These are phyloP conservation scores for Alternaria consortialis DNA, from an alignment of 2,329 filamentous ascomycete genomes.

Conservation along the genomic window DNA sequence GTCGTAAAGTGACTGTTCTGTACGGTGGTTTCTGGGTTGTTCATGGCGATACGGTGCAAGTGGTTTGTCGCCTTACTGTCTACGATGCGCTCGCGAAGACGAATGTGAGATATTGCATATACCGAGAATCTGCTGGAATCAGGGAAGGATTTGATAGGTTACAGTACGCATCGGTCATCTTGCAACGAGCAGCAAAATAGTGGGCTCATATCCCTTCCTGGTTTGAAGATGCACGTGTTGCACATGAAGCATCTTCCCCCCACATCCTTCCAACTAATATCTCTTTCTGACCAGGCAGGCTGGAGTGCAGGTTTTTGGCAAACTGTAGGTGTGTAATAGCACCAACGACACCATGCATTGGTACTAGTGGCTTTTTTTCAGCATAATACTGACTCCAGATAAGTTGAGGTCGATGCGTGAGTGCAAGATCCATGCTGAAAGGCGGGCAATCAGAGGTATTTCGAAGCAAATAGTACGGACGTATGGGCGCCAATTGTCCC, in stretches of 20 bases:
- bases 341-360: not conserved
- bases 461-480: not conserved
- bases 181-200: not conserved
- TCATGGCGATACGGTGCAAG: not conserved
- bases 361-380: not conserved
- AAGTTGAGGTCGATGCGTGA: not conserved
- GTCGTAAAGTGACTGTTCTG: not conserved
- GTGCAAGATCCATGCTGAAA: not conserved
- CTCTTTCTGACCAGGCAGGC: constrained; percentile 1
- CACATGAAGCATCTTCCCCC: not conserved
- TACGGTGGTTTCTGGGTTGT: not conserved
- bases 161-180: not conserved
- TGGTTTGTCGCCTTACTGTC: not conserved
- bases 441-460: not conserved
- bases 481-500: constrained; percentile 1
- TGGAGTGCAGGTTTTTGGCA: not conserved
- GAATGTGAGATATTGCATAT: not conserved
- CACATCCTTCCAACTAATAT: not conserved
- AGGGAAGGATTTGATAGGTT: not conserved
- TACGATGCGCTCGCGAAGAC: not conserved
- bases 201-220: not conserved
- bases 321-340: not conserved
- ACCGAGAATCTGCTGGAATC: not conserved
- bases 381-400: not conserved
- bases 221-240: not conserved